These are phyloP conservation scores for Sphenostylis stenocarpa DNA, from an alignment of 306 rosid genomes.

Conservation along the genomic window DNA sequence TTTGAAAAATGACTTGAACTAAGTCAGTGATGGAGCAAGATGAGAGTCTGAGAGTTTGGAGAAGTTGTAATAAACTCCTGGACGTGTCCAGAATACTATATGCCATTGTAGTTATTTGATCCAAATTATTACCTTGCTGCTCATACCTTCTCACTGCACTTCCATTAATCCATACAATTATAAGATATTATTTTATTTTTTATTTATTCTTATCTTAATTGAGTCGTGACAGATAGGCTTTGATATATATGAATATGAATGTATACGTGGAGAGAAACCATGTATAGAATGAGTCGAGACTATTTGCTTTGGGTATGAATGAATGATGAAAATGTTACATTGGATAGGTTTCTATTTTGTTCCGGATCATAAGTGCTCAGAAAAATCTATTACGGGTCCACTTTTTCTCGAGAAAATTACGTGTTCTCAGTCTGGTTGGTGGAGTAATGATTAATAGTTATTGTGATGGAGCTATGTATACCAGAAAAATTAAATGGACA, in stretches of 20 bases:
- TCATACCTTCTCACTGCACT: background rate
- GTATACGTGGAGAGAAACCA: background rate
- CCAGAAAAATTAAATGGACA: conserved; percentile 10
- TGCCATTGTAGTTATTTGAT: background rate
- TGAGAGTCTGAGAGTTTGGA: background rate
- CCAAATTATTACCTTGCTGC: background rate
- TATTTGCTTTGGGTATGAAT: background rate
- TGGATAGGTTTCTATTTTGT: background rate
- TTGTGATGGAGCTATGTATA: background rate
- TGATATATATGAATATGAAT: background rate
- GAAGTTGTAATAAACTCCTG: background rate
- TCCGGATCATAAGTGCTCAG: background rate
- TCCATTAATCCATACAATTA: background rate
- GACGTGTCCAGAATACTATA: background rate
- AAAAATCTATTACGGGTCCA: background rate
- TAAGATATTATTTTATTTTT: background rate
- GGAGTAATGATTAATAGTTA: conserved; percentile 11
- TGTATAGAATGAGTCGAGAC: background rate
- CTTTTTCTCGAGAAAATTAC: background rate
- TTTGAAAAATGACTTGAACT: background rate
- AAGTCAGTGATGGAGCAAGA: background rate
- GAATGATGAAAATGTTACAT: background rate
- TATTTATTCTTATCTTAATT: background rate
- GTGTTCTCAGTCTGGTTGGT: conserved; percentile 26
- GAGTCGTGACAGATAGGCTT: background rate